Conservation (phyloP, 495 filamentous ascomycete genomes). For the Pyrenula massariospora region DNA sequence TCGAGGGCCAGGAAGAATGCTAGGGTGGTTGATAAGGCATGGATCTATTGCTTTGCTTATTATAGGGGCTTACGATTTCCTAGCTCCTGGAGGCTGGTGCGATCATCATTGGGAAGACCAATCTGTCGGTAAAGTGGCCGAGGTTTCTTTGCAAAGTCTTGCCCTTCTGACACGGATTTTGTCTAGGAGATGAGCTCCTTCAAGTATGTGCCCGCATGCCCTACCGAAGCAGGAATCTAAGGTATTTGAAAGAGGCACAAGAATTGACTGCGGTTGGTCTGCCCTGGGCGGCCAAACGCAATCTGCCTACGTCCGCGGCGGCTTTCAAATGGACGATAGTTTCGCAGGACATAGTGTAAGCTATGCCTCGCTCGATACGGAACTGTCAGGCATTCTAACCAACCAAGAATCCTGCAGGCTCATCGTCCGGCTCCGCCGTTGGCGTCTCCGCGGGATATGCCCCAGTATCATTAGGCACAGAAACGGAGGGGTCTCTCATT, state of each 20-base stretch:
- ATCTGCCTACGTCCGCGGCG: conserved; percentile 28
- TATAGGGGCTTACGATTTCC: neutral
- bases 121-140: conserved; percentile 17
- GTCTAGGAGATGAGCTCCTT: neutral
- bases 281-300: conserved; percentile 26
- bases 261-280: conserved; percentile 29
- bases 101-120: conserved; percentile 36
- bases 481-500: conserved; percentile 33
- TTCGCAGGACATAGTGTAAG: conserved; percentile 21
- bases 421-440: conserved; percentile 37
- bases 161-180: neutral
- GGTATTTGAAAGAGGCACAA: conserved; percentile 15
- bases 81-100: conserved; percentile 27
- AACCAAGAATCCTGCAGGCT: conserved; percentile 26
- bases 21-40: conserved; percentile 10
- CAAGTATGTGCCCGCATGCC: neutral
- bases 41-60: neutral
- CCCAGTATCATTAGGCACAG: conserved; percentile 30
- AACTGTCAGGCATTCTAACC: too few species aligned
- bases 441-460: conserved; percentile 31
- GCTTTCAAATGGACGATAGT: conserved; percentile 10
- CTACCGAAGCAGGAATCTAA: neutral
- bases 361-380: neutral
- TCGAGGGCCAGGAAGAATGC: conserved; percentile 18
- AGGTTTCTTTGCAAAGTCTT: neutral